Percentiles rank a stretch among this genome's conserved stretches.
Evolutionary conservation across 176 grass and related monocot genomes (phyloP).

Genomic region (Avena sativa): DNA sequence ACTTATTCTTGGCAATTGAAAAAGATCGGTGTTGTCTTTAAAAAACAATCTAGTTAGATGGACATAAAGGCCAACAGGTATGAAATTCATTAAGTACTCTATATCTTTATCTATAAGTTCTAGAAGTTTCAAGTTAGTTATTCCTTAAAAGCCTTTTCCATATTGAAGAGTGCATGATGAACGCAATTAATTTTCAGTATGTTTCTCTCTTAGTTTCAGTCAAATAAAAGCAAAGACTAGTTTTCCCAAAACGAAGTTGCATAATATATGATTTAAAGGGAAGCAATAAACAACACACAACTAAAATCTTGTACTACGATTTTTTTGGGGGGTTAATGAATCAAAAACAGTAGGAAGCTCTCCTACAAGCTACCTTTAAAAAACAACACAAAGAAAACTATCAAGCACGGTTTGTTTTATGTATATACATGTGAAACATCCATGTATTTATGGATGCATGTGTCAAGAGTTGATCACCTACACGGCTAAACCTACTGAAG

Average conservation of each 20-base stretch:
- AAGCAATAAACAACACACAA: slow-evolving; percentile 1
- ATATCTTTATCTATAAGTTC: background rate
- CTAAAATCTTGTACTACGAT: background rate
- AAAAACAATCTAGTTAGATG: background rate
- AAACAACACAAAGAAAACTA: background rate
- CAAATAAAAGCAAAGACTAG: background rate
- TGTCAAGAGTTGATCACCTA: slow-evolving; percentile 69
- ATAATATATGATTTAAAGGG: background rate
- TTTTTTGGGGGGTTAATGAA: background rate
- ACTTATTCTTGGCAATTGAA: background rate
- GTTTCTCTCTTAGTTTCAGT: background rate
- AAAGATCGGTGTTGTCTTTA: background rate
- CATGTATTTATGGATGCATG: slow-evolving; percentile 18
- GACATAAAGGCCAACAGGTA: background rate
- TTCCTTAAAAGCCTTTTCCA: background rate
- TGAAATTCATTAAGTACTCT: background rate
- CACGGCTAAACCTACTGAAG: slow-evolving; percentile 33
- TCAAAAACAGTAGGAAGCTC: background rate
- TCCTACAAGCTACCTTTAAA: background rate
- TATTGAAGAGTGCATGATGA: background rate
- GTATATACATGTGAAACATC: slow-evolving; percentile 30
- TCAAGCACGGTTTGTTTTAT: slow-evolving; percentile 23
- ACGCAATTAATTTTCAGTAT: background rate
- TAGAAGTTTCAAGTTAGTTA: background rate
- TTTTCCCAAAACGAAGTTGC: background rate